Conservation (phyloP, 169 alveolate genomes). For the Cryptosporidium xiaoi region DNA sequence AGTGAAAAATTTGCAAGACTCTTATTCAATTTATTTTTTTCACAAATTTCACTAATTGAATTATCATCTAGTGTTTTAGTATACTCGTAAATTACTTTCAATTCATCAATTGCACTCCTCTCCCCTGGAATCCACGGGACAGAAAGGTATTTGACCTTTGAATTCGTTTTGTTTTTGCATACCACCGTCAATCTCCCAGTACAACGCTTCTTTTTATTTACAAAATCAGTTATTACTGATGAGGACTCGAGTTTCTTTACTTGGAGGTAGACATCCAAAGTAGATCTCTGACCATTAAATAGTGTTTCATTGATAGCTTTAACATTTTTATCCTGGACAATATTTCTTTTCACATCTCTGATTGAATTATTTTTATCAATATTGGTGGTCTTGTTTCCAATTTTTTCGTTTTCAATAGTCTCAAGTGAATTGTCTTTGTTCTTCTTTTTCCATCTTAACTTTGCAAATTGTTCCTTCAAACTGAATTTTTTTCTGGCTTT, state of each 20-base stretch:
- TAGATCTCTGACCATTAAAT: slow-evolving; percentile 36
- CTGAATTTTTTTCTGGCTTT: slow-evolving; percentile 11
- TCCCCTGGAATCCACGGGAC: slow-evolving; percentile 72
- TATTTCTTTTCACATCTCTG: background rate
- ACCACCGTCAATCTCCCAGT: slow-evolving; percentile 26
- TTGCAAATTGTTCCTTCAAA: slow-evolving; percentile 5
- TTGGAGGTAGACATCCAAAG: slow-evolving; percentile 6
- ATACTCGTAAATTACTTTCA: slow-evolving; percentile 28
- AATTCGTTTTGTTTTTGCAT: slow-evolving; percentile 30
- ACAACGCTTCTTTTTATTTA: slow-evolving; percentile 28
- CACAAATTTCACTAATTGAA: slow-evolving; percentile 29
- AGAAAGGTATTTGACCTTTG: slow-evolving; percentile 56
- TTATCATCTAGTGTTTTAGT: slow-evolving; percentile 21
- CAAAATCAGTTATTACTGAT: slow-evolving; percentile 50
- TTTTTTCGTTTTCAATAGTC: background rate
- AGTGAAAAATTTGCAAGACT: slow-evolving; percentile 17
- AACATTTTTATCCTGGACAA: background rate
- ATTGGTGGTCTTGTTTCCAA: background rate
- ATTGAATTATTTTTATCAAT: background rate
- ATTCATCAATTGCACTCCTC: slow-evolving; percentile 53
- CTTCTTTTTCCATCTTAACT: background rate
- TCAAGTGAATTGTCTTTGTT: background rate
- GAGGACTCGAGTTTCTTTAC: slow-evolving; percentile 14
- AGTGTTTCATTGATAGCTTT: background rate
- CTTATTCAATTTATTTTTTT: slow-evolving; percentile 20